Base-by-base conservation (phyloP, 768 basidiomycete species). In the Mycena metata region DNA sequence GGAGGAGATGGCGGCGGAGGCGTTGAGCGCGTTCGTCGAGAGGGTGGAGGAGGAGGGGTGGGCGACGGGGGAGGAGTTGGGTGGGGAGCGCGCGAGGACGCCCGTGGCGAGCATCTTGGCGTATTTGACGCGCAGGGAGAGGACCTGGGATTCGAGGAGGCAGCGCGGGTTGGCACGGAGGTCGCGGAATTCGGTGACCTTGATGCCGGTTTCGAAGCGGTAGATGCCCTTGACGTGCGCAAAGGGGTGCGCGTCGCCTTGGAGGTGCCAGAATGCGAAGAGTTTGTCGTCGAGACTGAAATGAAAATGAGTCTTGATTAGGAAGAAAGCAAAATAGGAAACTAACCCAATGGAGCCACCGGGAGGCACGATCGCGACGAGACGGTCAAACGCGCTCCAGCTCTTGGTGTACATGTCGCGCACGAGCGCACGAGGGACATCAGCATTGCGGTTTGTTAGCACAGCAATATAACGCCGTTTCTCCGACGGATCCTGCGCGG, bases 321-420 rank as follows among this genome's bases (percentile, higher is more conserved):
- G n/a, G n/a, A 36, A 56, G 26, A 69, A 19, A 59, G 56, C 64
- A 21, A 15, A 43, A 35, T 21, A 47, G 23, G 12, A 30, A 51
- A 82, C 90, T 45, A 75, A 94, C 91, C 94, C 94, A 63, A 95
- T 95, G 0, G 92, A 93, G 9, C 94, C 94, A 12, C 94, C 94
- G 0, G 94, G 94, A n/a, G 94, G 93, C 0, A 96, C 93, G 67
- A 96, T 94, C 6, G 92, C 91, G 19, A 96, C 91, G 8, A 96
- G 86, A 12, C 94, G 89, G 76, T 95, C 94, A 73, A 96, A 95
- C 2, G 94, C 94, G 75, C 92, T 94, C 94, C 95, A 96, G 70
- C 92, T 94, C 79, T 96, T 96, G 26, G 93, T 95, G 76, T 96
- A 96, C 91, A 94, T 92, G 72, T 95, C 94, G 64, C 94, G 88